Conservation (phyloP, 305 asterid species). For the Fraxinus platypoda region DNA sequence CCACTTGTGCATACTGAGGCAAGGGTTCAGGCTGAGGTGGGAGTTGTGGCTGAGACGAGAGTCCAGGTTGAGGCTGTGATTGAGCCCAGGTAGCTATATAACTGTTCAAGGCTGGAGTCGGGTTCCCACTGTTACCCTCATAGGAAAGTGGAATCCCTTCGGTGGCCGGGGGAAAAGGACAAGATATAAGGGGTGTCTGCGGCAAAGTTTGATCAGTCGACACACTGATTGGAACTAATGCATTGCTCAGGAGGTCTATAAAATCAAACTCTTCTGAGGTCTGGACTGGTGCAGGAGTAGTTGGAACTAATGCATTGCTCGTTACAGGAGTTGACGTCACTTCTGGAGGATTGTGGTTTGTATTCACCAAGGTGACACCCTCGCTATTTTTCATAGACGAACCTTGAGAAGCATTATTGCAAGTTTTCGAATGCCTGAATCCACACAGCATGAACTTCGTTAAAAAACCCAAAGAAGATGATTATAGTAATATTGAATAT, state of each 20-base stretch:
- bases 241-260: conserved; percentile 75
- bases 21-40: conserved; percentile 7
- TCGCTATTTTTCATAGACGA: conserved; percentile 26
- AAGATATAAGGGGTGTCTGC: neutral
- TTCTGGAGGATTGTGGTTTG: conserved; percentile 26
- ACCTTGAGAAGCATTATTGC: conserved; percentile 30
- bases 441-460: neutral
- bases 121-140: conserved; percentile 40
- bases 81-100: conserved; percentile 94
- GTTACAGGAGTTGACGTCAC: conserved; percentile 31
- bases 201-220: conserved; percentile 39
- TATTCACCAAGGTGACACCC: conserved; percentile 8
- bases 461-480: neutral
- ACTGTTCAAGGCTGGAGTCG: conserved; percentile 41
- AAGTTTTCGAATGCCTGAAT: conserved; percentile 71
- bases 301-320: conserved; percentile 70
- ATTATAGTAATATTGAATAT: neutral
- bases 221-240: conserved; percentile 44
- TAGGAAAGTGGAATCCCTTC: conserved; percentile 36
- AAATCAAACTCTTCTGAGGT: conserved; percentile 68
- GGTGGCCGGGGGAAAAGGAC: conserved; percentile 29
- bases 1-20: neutral
- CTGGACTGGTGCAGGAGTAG: conserved; percentile 38
- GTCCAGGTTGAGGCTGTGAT: conserved; percentile 38
- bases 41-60: conserved; percentile 19